Evolutionary conservation across 495 filamentous ascomycete species (phyloP).

Genomic region (Evansstolkia leycettana): DNA sequence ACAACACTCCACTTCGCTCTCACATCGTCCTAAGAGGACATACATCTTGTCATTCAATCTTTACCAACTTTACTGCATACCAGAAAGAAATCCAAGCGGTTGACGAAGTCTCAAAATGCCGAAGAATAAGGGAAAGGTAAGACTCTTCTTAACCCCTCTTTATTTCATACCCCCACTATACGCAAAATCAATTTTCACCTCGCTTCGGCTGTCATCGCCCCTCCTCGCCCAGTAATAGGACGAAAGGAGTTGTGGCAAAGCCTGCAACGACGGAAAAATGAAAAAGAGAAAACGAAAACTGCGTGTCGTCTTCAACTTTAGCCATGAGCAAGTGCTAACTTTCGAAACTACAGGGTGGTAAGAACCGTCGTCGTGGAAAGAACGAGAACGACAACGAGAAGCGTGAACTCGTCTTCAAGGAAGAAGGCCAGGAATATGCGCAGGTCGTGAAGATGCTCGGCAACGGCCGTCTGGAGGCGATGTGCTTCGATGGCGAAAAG

Average conservation of each 20-base stretch:
- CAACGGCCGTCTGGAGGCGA: slow-evolving; percentile 90
- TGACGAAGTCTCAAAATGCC: slow-evolving; percentile 55
- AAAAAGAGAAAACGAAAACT: no score
- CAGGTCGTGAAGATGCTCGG: slow-evolving; percentile 98
- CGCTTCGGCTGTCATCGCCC: background rate
- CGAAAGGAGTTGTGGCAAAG: background rate
- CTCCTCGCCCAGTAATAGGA: no score
- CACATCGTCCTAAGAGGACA: background rate
- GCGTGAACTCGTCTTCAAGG: slow-evolving; percentile 97
- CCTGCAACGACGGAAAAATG: background rate
- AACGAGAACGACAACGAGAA: slow-evolving; percentile 99
- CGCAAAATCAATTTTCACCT: background rate
- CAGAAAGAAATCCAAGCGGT: background rate
- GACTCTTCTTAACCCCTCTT: slow-evolving; percentile 18
- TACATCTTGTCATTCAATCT: background rate
- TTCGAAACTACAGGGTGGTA: slow-evolving; percentile 67
- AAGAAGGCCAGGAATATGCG: slow-evolving; percentile 98
- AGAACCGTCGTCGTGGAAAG: slow-evolving; percentile 97
- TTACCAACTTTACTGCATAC: background rate
- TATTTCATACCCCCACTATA: slow-evolving; percentile 16
- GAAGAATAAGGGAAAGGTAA: slow-evolving; percentile 98
- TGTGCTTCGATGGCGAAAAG: slow-evolving; percentile 88
- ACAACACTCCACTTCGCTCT: slow-evolving; percentile 8
- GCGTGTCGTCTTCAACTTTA: background rate
- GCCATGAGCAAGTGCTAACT: slow-evolving; percentile 9